These are phyloP conservation scores for Sugiyamaella chiloensis DNA, from an alignment of 805 yeast species.

Conservation along the genomic window DNA sequence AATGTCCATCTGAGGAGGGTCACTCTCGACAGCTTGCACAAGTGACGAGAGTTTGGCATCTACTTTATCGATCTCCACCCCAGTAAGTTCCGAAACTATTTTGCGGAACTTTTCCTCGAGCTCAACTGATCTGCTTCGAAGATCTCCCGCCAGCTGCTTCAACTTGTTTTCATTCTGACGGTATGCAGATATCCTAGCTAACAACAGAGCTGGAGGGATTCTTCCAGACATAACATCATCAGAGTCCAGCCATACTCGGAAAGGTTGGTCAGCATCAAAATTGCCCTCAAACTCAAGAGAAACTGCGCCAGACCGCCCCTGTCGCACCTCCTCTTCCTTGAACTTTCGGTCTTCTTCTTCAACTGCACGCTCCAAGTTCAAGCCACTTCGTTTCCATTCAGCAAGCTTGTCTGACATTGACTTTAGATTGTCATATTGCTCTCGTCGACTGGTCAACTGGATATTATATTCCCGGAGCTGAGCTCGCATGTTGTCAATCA, in stretches of 20 bases:
- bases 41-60: slow-evolving; percentile 79
- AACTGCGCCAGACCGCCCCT: slow-evolving; percentile 32
- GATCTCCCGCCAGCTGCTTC: slow-evolving; percentile 47
- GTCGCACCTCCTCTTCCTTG: slow-evolving; percentile 33
- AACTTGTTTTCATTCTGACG: slow-evolving; percentile 61
- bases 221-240: slow-evolving; percentile 20
- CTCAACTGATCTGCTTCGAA: slow-evolving; percentile 52
- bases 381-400: slow-evolving; percentile 52
- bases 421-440: slow-evolving; percentile 52
- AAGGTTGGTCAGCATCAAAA: slow-evolving; percentile 91
- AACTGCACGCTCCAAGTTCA: slow-evolving; percentile 60
- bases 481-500: slow-evolving; percentile 51
- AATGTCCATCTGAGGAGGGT: slow-evolving; percentile 64
- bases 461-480: slow-evolving; percentile 57
- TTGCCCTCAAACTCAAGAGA: slow-evolving; percentile 43
- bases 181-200: slow-evolving; percentile 82
- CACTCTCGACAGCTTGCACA: slow-evolving; percentile 87
- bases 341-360: slow-evolving; percentile 60
- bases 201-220: slow-evolving; percentile 53
- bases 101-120: slow-evolving; percentile 77
- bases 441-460: slow-evolving; percentile 46
- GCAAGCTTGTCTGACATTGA: slow-evolving; percentile 37
- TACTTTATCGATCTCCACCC: slow-evolving; percentile 76
- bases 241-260: slow-evolving; percentile 47
- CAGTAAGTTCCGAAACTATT: slow-evolving; percentile 87